These are phyloP conservation scores for Lactifluus subvellereus DNA, from an alignment of 768 basidiomycete genomes.

Conservation along the genomic window DNA sequence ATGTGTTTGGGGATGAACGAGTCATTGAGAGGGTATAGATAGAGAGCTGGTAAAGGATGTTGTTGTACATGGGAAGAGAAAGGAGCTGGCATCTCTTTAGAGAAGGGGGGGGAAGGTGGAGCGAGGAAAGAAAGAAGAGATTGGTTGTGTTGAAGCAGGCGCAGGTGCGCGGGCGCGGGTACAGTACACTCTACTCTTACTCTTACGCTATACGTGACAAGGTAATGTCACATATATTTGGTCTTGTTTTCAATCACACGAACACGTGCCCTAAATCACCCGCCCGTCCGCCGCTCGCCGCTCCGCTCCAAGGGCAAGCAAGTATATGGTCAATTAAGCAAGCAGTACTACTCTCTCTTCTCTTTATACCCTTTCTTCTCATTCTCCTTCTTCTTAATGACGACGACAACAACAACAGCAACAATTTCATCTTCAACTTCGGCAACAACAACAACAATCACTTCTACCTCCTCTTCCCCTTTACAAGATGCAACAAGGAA, in stretches of 20 bases:
- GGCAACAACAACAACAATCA: constrained; percentile 7
- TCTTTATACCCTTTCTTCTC: neutral
- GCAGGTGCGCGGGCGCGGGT: neutral
- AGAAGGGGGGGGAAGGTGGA: neutral
- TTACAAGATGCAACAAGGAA: constrained; percentile 59
- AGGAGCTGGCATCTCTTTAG: constrained; percentile 18
- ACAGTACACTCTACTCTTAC: neutral
- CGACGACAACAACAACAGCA: neutral
- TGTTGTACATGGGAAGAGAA: constrained; percentile 19
- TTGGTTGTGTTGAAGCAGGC: neutral
- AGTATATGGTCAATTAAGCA: too few relatives aligned
- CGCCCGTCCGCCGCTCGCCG: neutral
- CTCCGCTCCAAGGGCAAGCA: neutral
- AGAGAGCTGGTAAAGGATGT: constrained; percentile 32
- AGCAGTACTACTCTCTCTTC: too few relatives aligned
- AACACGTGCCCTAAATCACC: constrained; percentile 1
- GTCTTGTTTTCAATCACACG: constrained; percentile 11
- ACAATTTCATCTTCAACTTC: neutral
- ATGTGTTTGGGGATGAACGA: constrained; percentile 95
- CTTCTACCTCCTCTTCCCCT: constrained; percentile 38
- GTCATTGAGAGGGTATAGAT: constrained; percentile 87
- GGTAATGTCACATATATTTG: neutral
- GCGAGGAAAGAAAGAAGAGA: neutral
- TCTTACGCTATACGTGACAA: too few relatives aligned
- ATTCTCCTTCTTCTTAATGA: constrained; percentile 5